These are phyloP conservation scores for Aspergillus fumigatus DNA, from an alignment of 2,329 filamentous ascomycete species.

Conservation along the genomic window DNA sequence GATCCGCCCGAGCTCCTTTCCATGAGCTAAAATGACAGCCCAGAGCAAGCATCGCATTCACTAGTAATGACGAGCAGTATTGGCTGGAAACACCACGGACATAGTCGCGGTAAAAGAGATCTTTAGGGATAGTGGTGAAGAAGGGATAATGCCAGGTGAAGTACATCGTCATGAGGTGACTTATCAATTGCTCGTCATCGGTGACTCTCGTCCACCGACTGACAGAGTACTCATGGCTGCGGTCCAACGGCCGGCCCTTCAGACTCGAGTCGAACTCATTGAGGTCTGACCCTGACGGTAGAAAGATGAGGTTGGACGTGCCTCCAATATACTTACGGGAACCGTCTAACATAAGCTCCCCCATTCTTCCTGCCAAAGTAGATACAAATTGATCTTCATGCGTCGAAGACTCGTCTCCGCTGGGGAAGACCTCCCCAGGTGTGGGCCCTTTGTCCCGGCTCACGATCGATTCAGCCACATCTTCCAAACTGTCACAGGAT, in stretches of 20 bases:
- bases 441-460: slow-evolving; percentile 49
- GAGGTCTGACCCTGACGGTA: slow-evolving; percentile 51
- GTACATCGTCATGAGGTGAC: slow-evolving; percentile 93
- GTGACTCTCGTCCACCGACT: slow-evolving; percentile 87
- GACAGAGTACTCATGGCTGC: slow-evolving; percentile 62
- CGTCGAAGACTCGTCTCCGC: slow-evolving; percentile 36
- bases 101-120: slow-evolving; percentile 83
- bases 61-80: slow-evolving; percentile 83
- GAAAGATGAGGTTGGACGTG: slow-evolving; percentile 86
- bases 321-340: slow-evolving; percentile 88
- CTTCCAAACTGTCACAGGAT: slow-evolving; percentile 70
- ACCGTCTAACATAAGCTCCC: slow-evolving; percentile 80
- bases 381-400: slow-evolving; percentile 58
- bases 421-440: slow-evolving; percentile 27
- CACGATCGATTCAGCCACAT: slow-evolving; percentile 57
- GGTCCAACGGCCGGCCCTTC: slow-evolving; percentile 43
- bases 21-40: slow-evolving; percentile 89
- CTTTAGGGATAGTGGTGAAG: slow-evolving; percentile 85
- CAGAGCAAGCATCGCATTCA: slow-evolving; percentile 89
- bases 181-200: slow-evolving; percentile 69
- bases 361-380: slow-evolving; percentile 88
- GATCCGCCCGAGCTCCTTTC: slow-evolving; percentile 64
- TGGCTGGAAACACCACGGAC: slow-evolving; percentile 62
- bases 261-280: slow-evolving; percentile 36
- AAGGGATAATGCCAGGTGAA: slow-evolving; percentile 98